Evolutionary conservation across 495 filamentous ascomycete genomes (phyloP).

Genomic region (Tuber umbilicatum): DNA sequence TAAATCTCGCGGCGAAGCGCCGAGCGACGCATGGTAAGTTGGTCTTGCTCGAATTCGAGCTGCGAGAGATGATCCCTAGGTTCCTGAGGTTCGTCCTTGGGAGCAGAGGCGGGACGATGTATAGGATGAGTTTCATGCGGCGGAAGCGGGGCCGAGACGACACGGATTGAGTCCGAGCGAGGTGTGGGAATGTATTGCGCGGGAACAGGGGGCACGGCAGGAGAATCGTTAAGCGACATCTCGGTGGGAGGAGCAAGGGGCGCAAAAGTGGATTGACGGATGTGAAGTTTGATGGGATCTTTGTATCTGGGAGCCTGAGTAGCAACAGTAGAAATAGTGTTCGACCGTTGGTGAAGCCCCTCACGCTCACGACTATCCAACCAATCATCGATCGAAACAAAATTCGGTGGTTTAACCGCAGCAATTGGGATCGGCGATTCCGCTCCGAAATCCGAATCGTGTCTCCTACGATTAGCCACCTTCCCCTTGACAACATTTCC

Average conservation of each 20-base stretch:
- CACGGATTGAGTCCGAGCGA: neutral
- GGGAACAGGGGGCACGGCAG: constrained; percentile 19
- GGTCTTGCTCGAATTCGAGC: constrained; percentile 35
- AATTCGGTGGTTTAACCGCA: constrained; percentile 31
- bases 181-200: constrained; percentile 20
- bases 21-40: constrained; percentile 13
- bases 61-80: constrained; percentile 34
- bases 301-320: constrained; percentile 26
- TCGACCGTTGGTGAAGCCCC: constrained; percentile 31
- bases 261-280: constrained; percentile 38
- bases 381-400: constrained; percentile 41
- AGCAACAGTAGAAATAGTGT: constrained; percentile 26
- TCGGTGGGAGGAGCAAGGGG: constrained; percentile 28
- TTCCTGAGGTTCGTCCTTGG: constrained; percentile 2
- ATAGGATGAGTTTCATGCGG: constrained; percentile 6
- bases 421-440: constrained; percentile 22
- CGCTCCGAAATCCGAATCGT: neutral
- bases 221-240: constrained; percentile 12
- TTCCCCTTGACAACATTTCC: constrained; percentile 37
- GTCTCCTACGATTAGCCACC: constrained; percentile 23
- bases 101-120: neutral
- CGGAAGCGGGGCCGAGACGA: neutral
- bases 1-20: constrained; percentile 28
- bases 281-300: constrained; percentile 23
- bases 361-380: constrained; percentile 35